Conservation (phyloP, 495 filamentous ascomycete species). For the Penicillium salamii region DNA sequence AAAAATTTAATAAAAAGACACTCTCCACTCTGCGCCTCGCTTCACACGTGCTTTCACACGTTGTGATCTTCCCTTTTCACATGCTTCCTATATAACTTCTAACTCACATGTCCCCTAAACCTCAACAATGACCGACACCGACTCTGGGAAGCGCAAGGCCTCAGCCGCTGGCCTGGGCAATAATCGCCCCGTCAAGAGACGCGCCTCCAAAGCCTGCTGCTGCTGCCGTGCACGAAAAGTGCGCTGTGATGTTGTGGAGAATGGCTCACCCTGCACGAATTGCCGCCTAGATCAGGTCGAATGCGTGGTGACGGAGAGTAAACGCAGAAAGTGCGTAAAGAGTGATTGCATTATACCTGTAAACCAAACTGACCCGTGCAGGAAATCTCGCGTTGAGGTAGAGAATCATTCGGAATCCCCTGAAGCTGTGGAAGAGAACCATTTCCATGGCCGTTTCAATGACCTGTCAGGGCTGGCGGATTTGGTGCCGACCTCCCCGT, state of each 20-base stretch:
- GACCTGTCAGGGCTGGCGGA: conserved; percentile 31
- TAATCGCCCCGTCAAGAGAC: conserved; percentile 67
- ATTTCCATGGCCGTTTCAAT: conserved; percentile 27
- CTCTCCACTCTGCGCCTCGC: conserved; percentile 28
- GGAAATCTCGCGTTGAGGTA: conserved; percentile 45
- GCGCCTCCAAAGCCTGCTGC: conserved; percentile 84
- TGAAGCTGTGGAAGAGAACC: conserved; percentile 37
- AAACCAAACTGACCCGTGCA: conserved; percentile 22
- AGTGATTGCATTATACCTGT: no score
- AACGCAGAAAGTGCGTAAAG: conserved; percentile 66
- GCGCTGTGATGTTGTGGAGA: conserved; percentile 89
- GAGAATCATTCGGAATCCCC: conserved; percentile 40
- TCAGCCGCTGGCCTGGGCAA: conserved; percentile 39
- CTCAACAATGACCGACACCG: conserved; percentile 34
- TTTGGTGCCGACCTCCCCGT: conserved; percentile 37
- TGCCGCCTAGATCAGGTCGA: conserved; percentile 85
- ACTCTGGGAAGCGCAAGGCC: conserved; percentile 43
- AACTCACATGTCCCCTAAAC: conserved; percentile 15
- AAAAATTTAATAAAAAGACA: conserved; percentile 16
- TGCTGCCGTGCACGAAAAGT: conserved; percentile 87
- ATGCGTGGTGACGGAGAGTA: conserved; percentile 87
- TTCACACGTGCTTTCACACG: conserved; percentile 3
- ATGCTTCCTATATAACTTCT: conserved; percentile 4
- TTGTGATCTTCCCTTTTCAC: conserved; percentile 2
- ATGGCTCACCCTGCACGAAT: conserved; percentile 83